phyloP scores from a whole-genome alignment of 2,329 filamentous ascomycete genomes.

The Trichoderma koningiopsis region DNA sequence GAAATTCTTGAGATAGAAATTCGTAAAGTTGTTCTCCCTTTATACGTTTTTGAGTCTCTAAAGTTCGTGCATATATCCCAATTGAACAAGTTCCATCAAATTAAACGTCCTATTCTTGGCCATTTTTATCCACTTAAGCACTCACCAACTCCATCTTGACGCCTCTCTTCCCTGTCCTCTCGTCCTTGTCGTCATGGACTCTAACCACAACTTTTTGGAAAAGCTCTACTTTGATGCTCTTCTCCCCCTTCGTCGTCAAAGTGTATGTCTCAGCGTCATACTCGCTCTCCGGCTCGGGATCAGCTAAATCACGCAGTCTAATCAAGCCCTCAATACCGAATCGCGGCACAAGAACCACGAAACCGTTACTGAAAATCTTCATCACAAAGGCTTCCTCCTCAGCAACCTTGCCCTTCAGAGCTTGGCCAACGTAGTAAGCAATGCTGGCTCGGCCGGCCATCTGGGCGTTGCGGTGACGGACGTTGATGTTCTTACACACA shows the following conservation, averaged over 20 bases:
- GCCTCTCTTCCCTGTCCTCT: conserved; percentile 92
- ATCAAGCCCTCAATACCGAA: conserved; percentile 96
- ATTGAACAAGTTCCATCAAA: neutral
- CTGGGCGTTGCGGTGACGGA: conserved; percentile 94
- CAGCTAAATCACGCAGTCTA: conserved; percentile 77
- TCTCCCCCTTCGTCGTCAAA: conserved; percentile 61
- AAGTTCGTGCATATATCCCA: neutral
- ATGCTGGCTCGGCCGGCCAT: conserved; percentile 92
- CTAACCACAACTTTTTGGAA: conserved; percentile 91
- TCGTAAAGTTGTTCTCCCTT: neutral
- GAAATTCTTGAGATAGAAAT: neutral
- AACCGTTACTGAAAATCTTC: conserved; percentile 95
- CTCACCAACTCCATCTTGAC: conserved; percentile 72
- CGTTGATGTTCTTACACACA: conserved; percentile 98
- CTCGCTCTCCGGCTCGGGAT: conserved; percentile 74
- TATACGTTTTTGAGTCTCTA: conserved; percentile 4
- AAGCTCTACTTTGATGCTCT: conserved; percentile 68
- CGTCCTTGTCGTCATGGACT: conserved; percentile 91
- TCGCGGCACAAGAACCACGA: conserved; percentile 91
- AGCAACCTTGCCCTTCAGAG: conserved; percentile 73
- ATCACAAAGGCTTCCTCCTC: conserved; percentile 95
- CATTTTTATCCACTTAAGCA: conserved; percentile 21
- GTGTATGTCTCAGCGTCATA: conserved; percentile 88
- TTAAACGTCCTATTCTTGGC: neutral
- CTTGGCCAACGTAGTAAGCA: conserved; percentile 97